Base-by-base conservation (phyloP, 306 rosid genomes). In the Trifolium repens region DNA sequence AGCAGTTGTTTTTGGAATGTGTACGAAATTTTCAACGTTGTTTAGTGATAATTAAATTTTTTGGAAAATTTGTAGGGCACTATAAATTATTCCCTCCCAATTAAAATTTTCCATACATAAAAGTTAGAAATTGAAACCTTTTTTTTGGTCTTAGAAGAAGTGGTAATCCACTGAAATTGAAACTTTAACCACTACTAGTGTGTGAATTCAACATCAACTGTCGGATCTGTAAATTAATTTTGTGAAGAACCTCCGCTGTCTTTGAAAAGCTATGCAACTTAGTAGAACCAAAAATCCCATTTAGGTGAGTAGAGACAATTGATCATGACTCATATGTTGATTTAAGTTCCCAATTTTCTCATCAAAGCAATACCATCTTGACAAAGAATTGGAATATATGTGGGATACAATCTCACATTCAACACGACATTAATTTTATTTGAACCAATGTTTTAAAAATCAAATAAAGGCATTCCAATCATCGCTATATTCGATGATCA, bases 391-490 rank as follows among this genome's bases (percentile, higher is more conserved):
- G 54, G 32, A 67, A 59, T 57, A 19, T 17, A 24, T 15, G 46
- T 44, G 27, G 50, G 59, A 55, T 61, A 72, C 39, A 83, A 61
- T 74, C 32, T 73, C 58, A 35, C 32, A 43, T 52, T 72, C 14
- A 82, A 26, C 27, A 27, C 26, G 72, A 16, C 62, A 42, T 2
- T 53, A 42, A 54, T 54, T 54, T 27, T 4, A n/a, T 49, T 49
- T 2, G 3, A 15, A 49, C 19, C 19, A 15, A 15, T 15, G 9
- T 12, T 46, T 1, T 46, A 4, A 46, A 13, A 46, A 13, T 2
- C 52, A 4, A 4, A 46, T 5, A 44, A 4, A 11, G 15, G 11
- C n/a, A 1, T 44, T 1, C 11, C 12, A 9, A 12, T 11, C 14
- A 9, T 47, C 5, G 2, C 1, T 14, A 1, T 12, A 47, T 47